Percentiles rank a stretch among this genome's conserved stretches.
These are phyloP conservation scores for Bidens hawaiensis DNA, from an alignment of 140 eudicot genomes.

Conservation along the genomic window DNA sequence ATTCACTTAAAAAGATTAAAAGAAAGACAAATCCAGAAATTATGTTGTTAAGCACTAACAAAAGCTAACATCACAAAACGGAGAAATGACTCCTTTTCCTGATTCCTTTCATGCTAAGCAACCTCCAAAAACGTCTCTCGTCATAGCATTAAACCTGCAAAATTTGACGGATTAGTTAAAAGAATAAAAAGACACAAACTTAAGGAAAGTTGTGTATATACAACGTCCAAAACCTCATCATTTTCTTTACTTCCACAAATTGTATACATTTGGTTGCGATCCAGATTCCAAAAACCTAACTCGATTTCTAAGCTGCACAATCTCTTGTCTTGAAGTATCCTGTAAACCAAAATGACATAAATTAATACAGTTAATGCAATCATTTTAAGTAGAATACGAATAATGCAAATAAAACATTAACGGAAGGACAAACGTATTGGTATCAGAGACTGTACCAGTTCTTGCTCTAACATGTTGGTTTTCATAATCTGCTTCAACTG, in stretches of 20 bases:
- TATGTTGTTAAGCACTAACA: no score
- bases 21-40: no score
- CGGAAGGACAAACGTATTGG: not conserved
- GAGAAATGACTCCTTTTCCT: not conserved
- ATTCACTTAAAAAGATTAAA: no score
- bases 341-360: slow-evolving; percentile 19
- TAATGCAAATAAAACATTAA: not conserved
- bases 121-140: no score
- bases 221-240: not conserved
- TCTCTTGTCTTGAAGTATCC: slow-evolving; percentile 49
- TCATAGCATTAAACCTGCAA: not conserved
- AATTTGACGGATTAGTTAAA: not conserved
- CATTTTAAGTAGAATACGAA: not conserved
- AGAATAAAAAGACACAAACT: no score
- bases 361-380: not conserved
- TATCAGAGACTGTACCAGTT: slow-evolving; percentile 42
- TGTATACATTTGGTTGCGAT: slow-evolving; percentile 8
- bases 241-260: not conserved
- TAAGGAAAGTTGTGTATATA: no score
- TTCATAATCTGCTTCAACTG: slow-evolving; percentile 40
- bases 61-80: not conserved
- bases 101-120: no score
- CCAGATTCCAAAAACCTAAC: slow-evolving; percentile 21
- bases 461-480: slow-evolving; percentile 43
- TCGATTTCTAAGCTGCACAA: slow-evolving; percentile 30